phyloP scores from a whole-genome alignment of 116 monocot species.

The Phalaenopsis hybrid region DNA sequence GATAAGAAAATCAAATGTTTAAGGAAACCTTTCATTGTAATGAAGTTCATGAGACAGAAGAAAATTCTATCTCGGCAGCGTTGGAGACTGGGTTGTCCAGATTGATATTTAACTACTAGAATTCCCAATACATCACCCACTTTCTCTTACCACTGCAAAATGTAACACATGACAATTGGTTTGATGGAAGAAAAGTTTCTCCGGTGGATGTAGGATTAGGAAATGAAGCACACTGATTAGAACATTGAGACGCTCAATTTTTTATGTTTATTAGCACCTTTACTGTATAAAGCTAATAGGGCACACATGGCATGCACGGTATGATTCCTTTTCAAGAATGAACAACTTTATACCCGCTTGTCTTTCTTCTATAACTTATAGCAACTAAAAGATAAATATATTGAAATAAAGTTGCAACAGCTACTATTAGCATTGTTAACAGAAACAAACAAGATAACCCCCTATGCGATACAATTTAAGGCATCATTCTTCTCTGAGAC shows the following conservation, averaged over 20 bases:
- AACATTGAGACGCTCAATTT: neutral
- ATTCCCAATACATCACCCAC: neutral
- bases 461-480: no score
- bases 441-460: neutral
- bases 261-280: neutral
- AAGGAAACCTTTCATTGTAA: neutral
- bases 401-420: neutral
- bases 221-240: neutral
- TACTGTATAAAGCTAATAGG: neutral
- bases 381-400: neutral
- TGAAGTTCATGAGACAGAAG: neutral
- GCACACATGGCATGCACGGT: neutral
- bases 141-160: neutral
- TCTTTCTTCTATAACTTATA: neutral
- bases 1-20: neutral
- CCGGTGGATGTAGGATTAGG: neutral
- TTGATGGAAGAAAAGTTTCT: slow-evolving; percentile 1
- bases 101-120: neutral
- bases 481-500: neutral
- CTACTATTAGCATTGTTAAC: neutral
- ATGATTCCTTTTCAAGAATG: neutral
- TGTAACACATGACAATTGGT: neutral
- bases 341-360: neutral
- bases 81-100: neutral
- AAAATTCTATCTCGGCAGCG: neutral